Percentiles rank a stretch among this genome's conserved stretches.
These are phyloP conservation scores for Quercus berberidifolia DNA, from an alignment of 306 rosid species.

Conservation along the genomic window DNA sequence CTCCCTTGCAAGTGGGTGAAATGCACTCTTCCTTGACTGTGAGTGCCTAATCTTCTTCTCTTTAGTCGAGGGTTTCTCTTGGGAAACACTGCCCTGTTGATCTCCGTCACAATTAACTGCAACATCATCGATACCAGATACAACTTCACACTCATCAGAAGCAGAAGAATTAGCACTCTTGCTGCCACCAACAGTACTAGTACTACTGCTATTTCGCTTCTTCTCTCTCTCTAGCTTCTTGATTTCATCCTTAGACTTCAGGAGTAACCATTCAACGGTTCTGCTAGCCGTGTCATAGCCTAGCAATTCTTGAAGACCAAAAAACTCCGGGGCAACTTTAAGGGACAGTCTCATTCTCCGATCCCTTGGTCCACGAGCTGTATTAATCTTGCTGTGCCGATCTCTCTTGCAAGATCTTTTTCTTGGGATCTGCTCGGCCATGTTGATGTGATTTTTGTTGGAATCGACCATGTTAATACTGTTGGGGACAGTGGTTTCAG, in stretches of 20 bases:
- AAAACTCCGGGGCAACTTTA: slow-evolving; percentile 67
- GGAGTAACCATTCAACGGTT: slow-evolving; percentile 83
- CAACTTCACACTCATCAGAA: slow-evolving; percentile 70
- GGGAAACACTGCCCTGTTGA: slow-evolving; percentile 4
- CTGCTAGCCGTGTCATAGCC: slow-evolving; percentile 89
- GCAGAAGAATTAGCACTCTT: slow-evolving; percentile 50
- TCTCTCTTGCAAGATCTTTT: slow-evolving; percentile 62
- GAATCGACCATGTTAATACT: slow-evolving; percentile 12
- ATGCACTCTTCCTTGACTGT: slow-evolving; percentile 34
- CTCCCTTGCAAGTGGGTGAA: slow-evolving; percentile 43
- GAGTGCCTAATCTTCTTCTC: slow-evolving; percentile 9
- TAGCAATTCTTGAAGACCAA: slow-evolving; percentile 78
- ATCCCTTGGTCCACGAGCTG: slow-evolving; percentile 66
- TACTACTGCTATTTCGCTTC: slow-evolving; percentile 3
- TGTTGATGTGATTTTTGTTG: not conserved
- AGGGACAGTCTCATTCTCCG: slow-evolving; percentile 88
- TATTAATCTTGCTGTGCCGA: slow-evolving; percentile 86
- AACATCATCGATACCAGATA: slow-evolving; percentile 55
- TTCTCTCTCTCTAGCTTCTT: slow-evolving; percentile 43
- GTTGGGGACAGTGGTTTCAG: not conserved
- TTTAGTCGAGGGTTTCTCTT: slow-evolving; percentile 1
- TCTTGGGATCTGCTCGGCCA: slow-evolving; percentile 30
- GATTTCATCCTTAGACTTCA: slow-evolving; percentile 54
- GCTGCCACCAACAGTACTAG: slow-evolving; percentile 12
- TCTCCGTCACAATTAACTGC: slow-evolving; percentile 20